These are phyloP conservation scores for Cryptococcus jaspeensis DNA, from an alignment of 1,284 basidiomycete genomes.

Conservation along the genomic window DNA sequence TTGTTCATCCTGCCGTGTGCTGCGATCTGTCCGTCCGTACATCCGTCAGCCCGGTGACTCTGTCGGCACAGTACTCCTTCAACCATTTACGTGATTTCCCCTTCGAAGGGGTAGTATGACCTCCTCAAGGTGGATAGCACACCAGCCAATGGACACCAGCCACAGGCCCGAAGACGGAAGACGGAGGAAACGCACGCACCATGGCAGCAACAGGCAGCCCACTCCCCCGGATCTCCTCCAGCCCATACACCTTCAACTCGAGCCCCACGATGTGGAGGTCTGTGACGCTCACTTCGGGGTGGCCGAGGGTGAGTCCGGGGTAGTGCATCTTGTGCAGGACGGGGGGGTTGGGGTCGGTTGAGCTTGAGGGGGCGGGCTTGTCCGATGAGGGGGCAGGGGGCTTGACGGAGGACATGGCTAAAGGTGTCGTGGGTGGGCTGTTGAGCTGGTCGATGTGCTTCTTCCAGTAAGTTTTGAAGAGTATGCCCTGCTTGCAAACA, in stretches of 20 bases:
- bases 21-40: too few relatives aligned
- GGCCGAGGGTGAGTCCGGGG: conserved; percentile 30
- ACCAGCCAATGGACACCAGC: not conserved
- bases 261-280: conserved; percentile 36
- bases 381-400: not conserved
- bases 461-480: too few relatives aligned
- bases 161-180: not conserved
- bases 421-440: too few relatives aligned
- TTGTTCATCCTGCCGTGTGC: conserved; percentile 43
- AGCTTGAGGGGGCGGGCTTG: not conserved
- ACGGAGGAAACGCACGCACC: conserved; percentile 24
- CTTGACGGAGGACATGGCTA: too few relatives aligned
- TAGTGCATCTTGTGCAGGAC: conserved; percentile 29
- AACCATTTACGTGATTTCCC: too few relatives aligned
- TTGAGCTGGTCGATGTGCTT: too few relatives aligned
- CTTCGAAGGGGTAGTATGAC: too few relatives aligned
- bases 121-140: too few relatives aligned
- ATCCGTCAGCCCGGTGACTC: not conserved
- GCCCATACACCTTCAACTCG: conserved; percentile 40
- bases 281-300: conserved; percentile 12
- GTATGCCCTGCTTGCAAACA: too few relatives aligned
- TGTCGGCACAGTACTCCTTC: too few relatives aligned
- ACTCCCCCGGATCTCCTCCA: conserved; percentile 39
- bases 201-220: conserved; percentile 32
- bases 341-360: not conserved